Evolutionary conservation across 2,329 filamentous ascomycete genomes (phyloP).

Genomic region (Elsinoe fawcettii): DNA sequence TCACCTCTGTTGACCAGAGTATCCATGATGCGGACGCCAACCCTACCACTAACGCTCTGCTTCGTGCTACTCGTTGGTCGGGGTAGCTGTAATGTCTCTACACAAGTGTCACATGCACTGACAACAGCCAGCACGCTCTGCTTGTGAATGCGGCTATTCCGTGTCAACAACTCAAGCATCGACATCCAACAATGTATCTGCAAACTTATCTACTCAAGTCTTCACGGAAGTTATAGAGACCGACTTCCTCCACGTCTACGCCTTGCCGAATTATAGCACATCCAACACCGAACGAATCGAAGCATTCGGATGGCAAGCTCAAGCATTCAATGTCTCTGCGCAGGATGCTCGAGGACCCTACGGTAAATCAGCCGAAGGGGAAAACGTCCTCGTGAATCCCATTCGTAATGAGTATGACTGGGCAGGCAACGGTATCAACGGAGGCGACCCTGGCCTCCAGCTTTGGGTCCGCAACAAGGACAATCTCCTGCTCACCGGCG

Average conservation of each 20-base stretch:
- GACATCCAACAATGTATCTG: constrained; percentile 19
- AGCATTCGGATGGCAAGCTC: constrained; percentile 56
- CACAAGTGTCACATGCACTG: neutral
- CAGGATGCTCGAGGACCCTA: constrained; percentile 53
- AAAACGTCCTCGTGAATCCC: constrained; percentile 52
- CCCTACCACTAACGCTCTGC: neutral
- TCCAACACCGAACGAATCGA: constrained; percentile 17
- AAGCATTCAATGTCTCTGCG: constrained; percentile 59
- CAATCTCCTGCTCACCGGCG: constrained; percentile 19
- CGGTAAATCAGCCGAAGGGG: constrained; percentile 54
- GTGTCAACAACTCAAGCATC: constrained; percentile 39
- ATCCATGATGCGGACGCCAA: neutral
- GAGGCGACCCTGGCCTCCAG: constrained; percentile 46
- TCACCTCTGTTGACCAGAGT: neutral
- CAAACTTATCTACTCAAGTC: constrained; percentile 33
- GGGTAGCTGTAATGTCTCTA: neutral
- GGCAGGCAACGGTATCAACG: constrained; percentile 38
- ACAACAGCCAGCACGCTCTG: constrained; percentile 31
- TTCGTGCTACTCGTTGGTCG: neutral
- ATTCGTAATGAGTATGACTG: constrained; percentile 37
- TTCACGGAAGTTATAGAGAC: constrained; percentile 66
- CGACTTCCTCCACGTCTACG: constrained; percentile 55
- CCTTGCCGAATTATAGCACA: constrained; percentile 33
- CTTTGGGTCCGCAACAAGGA: constrained; percentile 45
- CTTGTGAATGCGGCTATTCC: constrained; percentile 68